A percentile compares a stretch with the other conserved stretches of the same genome.
Conservation (phyloP, 768 basidiomycete genomes). For the Termitomyces heimii region DNA sequence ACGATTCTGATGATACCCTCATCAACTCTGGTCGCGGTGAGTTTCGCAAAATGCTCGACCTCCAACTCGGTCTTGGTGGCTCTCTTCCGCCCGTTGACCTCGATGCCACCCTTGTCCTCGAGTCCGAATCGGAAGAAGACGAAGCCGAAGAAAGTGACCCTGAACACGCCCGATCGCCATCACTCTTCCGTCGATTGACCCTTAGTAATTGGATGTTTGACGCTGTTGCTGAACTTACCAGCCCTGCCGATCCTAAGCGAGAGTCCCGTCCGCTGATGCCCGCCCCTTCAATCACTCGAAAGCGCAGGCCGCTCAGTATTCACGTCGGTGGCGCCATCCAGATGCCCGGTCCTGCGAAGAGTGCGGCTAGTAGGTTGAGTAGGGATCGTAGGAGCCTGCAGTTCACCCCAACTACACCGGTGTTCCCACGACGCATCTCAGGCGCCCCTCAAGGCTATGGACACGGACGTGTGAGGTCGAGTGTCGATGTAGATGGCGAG, state of each 20-base stretch:
- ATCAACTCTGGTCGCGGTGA: slow-evolving; percentile 41
- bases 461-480: background rate
- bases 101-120: slow-evolving; percentile 33
- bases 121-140: slow-evolving; percentile 17
- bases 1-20: background rate
- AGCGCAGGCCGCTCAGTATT: slow-evolving; percentile 17
- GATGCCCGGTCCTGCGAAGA: background rate
- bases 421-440: slow-evolving; percentile 19
- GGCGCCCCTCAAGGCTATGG: slow-evolving; percentile 2
- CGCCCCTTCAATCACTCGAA: slow-evolving; percentile 18
- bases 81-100: slow-evolving; percentile 40
- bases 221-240: slow-evolving; percentile 60
- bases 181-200: slow-evolving; percentile 48
- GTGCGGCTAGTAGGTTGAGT: background rate
- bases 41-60: slow-evolving; percentile 63
- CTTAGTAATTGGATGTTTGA: slow-evolving; percentile 86
- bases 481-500: slow-evolving; percentile 15
- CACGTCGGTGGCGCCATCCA: slow-evolving; percentile 16
- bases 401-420: slow-evolving; percentile 53
- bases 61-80: slow-evolving; percentile 50
- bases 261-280: slow-evolving; percentile 26
- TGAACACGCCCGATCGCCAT: slow-evolving; percentile 26
- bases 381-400: slow-evolving; percentile 51
- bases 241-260: slow-evolving; percentile 15
- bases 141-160: slow-evolving; percentile 36